Conservation (phyloP, 2,329 filamentous ascomycete genomes). For the Aspergillus neotritici region DNA sequence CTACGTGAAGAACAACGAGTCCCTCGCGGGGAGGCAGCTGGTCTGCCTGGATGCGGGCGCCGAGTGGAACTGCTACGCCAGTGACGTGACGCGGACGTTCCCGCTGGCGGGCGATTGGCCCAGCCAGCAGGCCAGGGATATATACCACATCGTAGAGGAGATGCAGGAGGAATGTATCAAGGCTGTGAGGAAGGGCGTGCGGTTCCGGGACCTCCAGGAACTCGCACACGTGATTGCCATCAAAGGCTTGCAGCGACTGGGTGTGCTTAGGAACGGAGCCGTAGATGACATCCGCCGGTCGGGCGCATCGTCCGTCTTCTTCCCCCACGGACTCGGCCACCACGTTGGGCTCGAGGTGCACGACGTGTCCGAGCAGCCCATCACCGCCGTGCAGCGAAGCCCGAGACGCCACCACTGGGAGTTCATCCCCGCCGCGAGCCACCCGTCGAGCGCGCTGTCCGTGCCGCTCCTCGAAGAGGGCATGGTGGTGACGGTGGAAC, state of each 20-base stretch:
- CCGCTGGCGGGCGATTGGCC: constrained; percentile 63
- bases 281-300: constrained; percentile 45
- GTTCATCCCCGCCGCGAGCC: constrained; percentile 25
- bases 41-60: constrained; percentile 79
- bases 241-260: constrained; percentile 67
- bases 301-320: constrained; percentile 36
- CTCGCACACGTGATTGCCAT: constrained; percentile 78
- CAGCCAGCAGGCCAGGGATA: constrained; percentile 61
- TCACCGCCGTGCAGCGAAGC: constrained; percentile 24
- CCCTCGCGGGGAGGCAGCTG: constrained; percentile 66
- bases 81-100: constrained; percentile 77
- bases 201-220: constrained; percentile 77
- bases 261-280: constrained; percentile 62
- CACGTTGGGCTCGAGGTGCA: constrained; percentile 49
- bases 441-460: constrained; percentile 15
- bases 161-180: constrained; percentile 80
- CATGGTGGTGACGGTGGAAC: constrained; percentile 54
- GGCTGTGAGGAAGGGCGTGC: constrained; percentile 65
- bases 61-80: constrained; percentile 68
- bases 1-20: constrained; percentile 73
- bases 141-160: constrained; percentile 75
- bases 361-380: constrained; percentile 35
- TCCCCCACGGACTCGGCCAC: constrained; percentile 52
- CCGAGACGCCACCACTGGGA: constrained; percentile 13
- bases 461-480: constrained; percentile 43